Conservation (phyloP, 1,284 basidiomycete genomes). For the Cronartium quercuum region DNA sequence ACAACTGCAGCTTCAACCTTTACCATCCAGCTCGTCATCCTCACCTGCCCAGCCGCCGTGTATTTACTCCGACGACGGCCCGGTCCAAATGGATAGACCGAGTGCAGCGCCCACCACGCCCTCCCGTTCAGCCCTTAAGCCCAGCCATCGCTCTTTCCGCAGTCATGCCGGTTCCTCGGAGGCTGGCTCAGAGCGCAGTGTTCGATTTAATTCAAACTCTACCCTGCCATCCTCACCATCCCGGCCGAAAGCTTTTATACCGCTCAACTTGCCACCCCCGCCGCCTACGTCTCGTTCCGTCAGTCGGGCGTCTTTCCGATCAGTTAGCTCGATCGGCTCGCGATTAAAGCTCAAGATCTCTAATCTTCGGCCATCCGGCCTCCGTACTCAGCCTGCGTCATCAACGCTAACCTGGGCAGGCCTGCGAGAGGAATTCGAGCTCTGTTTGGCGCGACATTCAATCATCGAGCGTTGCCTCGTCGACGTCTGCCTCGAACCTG, state of each 20-base stretch:
- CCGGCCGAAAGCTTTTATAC: not conserved
- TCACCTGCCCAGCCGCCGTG: not conserved
- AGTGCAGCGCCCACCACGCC: not conserved
- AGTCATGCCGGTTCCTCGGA: not conserved
- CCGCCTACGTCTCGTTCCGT: constrained; percentile 7
- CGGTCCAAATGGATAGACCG: not conserved
- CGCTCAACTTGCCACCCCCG: not conserved
- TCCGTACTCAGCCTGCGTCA: too few species aligned
- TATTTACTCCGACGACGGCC: not conserved
- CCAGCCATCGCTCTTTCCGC: too few species aligned
- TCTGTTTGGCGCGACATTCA: constrained; percentile 22
- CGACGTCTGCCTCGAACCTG: constrained; percentile 22
- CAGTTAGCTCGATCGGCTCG: constrained; percentile 12
- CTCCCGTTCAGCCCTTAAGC: not conserved
- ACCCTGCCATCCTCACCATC: constrained; percentile 14
- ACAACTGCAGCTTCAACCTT: not conserved
- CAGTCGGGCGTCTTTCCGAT: constrained; percentile 25
- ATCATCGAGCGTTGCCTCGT: constrained; percentile 36
- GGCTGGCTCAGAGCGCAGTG: not conserved
- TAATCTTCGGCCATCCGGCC: not conserved
- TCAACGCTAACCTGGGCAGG: constrained; percentile 13
- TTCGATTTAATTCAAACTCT: not conserved
- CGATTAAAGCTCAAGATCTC: constrained; percentile 5
- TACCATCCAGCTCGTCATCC: not conserved
- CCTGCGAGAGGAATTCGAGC: constrained; percentile 19